These are phyloP conservation scores for Alternaria triticimaculans DNA, from an alignment of 2,329 filamentous ascomycete genomes.

Conservation along the genomic window DNA sequence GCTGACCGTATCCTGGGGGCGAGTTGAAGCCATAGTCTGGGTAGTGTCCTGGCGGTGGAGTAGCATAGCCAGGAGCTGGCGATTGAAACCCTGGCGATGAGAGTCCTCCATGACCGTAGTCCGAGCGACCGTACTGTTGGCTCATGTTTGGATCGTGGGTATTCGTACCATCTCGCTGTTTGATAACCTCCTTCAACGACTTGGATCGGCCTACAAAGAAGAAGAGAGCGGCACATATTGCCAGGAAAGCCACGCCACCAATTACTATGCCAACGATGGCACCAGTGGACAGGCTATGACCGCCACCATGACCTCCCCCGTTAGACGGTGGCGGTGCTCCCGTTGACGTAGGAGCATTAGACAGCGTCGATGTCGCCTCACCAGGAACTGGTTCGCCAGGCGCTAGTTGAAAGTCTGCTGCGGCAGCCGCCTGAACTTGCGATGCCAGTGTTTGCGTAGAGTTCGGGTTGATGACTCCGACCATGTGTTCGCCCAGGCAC, in stretches of 20 bases:
- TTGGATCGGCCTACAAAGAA: constrained; percentile 66
- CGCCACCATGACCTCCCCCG: background rate
- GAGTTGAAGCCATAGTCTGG: constrained; percentile 19
- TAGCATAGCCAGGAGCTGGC: constrained; percentile 5
- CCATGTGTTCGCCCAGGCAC: constrained; percentile 71
- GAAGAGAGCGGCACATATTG: constrained; percentile 65
- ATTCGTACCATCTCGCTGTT: constrained; percentile 6
- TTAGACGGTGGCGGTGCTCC: constrained; percentile 1
- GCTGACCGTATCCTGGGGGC: constrained; percentile 33
- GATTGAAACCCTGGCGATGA: constrained; percentile 7
- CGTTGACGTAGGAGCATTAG: constrained; percentile 14
- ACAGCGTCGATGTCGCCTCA: constrained; percentile 36
- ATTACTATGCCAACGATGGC: constrained; percentile 64
- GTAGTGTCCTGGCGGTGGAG: constrained; percentile 14
- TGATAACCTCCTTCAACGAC: constrained; percentile 34
- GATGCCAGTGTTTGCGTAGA: constrained; percentile 35
- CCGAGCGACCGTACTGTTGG: constrained; percentile 2
- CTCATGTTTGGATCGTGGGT: constrained; percentile 2
- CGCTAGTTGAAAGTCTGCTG: constrained; percentile 39
- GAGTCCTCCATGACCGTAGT: constrained; percentile 13
- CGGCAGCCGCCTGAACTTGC: constrained; percentile 33
- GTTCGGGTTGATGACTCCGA: constrained; percentile 75
- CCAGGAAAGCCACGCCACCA: constrained; percentile 67
- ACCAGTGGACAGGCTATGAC: constrained; percentile 43
- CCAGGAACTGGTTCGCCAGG: constrained; percentile 51